A percentile compares a stretch with the other conserved stretches of the same genome.
Conservation (phyloP, 176 grass and related monocot species). For the Eremochloa ophiuroides region DNA sequence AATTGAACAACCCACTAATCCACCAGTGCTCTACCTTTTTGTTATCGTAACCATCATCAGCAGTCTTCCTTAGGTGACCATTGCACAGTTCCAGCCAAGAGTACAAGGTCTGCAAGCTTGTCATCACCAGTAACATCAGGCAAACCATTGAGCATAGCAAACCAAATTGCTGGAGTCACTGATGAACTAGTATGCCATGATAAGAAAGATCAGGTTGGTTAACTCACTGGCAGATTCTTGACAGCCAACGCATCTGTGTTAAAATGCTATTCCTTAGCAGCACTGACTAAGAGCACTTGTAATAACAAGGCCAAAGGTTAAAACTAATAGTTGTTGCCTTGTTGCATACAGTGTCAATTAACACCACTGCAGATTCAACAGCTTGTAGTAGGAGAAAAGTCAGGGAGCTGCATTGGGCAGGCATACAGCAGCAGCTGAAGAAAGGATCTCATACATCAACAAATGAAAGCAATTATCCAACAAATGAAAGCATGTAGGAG, state of each 20-base stretch:
- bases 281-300: not conserved
- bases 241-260: conserved; percentile 15
- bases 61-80: conserved; percentile 16
- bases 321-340: not conserved
- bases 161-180: not conserved
- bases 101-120: conserved; percentile 18
- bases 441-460: not conserved
- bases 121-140: not conserved
- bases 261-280: conserved; percentile 21
- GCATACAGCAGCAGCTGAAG: not conserved
- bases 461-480: not conserved
- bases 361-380: not conserved
- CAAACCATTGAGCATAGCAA: not conserved
- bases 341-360: not conserved
- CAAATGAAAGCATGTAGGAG: no score
- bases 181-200: not conserved
- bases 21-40: no score
- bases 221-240: conserved; percentile 36
- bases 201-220: not conserved
- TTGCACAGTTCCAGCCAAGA: conserved; percentile 5
- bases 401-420: not conserved
- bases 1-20: no score
- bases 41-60: conserved; percentile 16
- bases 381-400: not conserved
- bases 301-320: conserved; percentile 6